Conservation (phyloP, 2,329 filamentous ascomycete species). For the Cercospora sp. region DNA sequence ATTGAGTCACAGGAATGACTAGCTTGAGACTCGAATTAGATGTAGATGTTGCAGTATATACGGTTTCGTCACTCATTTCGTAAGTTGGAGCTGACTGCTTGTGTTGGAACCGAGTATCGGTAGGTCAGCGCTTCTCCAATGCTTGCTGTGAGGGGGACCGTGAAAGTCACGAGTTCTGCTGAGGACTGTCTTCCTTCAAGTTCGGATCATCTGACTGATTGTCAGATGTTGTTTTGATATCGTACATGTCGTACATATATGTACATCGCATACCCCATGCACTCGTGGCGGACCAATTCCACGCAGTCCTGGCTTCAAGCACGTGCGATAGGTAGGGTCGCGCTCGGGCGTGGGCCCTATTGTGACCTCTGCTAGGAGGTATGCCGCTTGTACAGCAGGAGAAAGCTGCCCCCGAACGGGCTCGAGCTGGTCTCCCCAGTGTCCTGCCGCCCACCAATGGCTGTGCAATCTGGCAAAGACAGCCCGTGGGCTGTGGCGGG, state of each 20-base stretch:
- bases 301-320: neutral
- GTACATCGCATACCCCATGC: neutral
- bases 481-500: neutral
- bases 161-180: neutral
- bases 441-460: neutral
- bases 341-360: neutral
- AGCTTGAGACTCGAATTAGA: neutral
- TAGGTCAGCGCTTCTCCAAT: neutral
- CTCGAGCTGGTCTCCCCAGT: neutral
- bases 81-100: neutral
- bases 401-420: neutral
- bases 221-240: neutral
- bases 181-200: neutral
- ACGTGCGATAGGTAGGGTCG: neutral
- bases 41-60: neutral
- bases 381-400: neutral
- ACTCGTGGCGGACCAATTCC: neutral
- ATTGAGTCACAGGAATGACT: neutral
- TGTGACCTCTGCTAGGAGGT: neutral
- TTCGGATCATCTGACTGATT: neutral
- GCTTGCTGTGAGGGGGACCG: neutral
- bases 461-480: neutral
- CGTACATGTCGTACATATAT: slow-evolving; percentile 12
- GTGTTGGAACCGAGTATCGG: neutral
- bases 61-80: neutral